Conservation (phyloP, 192 early-diverging fungal species). For the Coemansia sp. region DNA sequence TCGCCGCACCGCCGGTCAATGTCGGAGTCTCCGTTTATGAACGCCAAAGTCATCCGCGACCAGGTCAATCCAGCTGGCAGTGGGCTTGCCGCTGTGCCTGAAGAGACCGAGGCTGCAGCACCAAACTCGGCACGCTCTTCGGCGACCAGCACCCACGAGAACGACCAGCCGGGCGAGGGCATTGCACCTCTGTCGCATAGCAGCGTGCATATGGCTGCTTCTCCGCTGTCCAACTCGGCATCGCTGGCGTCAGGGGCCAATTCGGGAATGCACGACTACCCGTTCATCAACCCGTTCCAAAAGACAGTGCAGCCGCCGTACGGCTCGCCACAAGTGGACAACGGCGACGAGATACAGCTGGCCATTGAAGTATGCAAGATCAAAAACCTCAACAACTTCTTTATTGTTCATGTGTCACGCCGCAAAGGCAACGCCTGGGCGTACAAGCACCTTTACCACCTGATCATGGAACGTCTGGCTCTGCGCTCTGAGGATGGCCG, state of each 20-base stretch:
- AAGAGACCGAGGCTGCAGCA: conserved; percentile 27
- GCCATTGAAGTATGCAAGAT: conserved; percentile 87
- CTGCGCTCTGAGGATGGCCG: conserved; percentile 44
- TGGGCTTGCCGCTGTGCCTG: conserved; percentile 37
- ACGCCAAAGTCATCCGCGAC: conserved; percentile 32
- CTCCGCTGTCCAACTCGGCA: conserved; percentile 45
- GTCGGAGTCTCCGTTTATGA: conserved; percentile 49
- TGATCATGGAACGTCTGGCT: conserved; percentile 47
- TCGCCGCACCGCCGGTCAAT: conserved; percentile 43
- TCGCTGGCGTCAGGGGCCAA: conserved; percentile 31
- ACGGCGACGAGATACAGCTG: conserved; percentile 81
- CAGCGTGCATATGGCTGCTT: conserved; percentile 16
- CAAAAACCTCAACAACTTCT: conserved; percentile 79
- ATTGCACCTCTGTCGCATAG: conserved; percentile 16
- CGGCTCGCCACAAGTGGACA: conserved; percentile 43
- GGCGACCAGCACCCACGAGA: background rate
- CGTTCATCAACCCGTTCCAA: conserved; percentile 43
- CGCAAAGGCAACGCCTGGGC: conserved; percentile 74
- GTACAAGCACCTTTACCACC: conserved; percentile 75
- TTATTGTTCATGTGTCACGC: conserved; percentile 71
- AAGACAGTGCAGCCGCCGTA: conserved; percentile 31
- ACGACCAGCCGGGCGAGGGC: background rate
- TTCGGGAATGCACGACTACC: conserved; percentile 14
- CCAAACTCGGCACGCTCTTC: conserved; percentile 10
- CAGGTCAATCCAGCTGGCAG: conserved; percentile 17